Percentiles rank a stretch among this genome's conserved stretches.
These are phyloP conservation scores for Huntiella savannae DNA, from an alignment of 2,329 filamentous ascomycete genomes.

Conservation along the genomic window DNA sequence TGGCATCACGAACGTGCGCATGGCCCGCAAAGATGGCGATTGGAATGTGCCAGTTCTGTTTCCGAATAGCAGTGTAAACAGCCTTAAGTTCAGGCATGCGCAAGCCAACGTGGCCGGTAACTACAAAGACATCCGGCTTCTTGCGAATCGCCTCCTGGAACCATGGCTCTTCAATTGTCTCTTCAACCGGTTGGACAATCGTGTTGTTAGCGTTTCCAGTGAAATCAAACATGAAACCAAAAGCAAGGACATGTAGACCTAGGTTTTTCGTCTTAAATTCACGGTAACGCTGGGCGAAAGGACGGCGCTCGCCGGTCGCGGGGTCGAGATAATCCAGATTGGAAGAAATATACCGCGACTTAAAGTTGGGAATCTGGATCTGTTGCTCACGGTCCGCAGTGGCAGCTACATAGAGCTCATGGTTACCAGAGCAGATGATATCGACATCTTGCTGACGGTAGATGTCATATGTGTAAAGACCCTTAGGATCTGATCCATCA, in stretches of 20 bases:
- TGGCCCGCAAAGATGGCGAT: constrained; percentile 90
- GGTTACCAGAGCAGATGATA: constrained; percentile 73
- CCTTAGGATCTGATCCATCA: constrained; percentile 74
- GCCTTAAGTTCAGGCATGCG: constrained; percentile 60
- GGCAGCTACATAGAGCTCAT: constrained; percentile 74
- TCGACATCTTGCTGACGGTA: constrained; percentile 69
- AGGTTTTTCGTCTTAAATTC: constrained; percentile 87
- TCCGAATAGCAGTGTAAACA: constrained; percentile 62
- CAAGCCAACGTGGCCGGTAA: constrained; percentile 70
- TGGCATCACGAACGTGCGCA: constrained; percentile 71
- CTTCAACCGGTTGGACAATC: constrained; percentile 57
- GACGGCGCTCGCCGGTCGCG: constrained; percentile 47
- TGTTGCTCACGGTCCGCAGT: constrained; percentile 63
- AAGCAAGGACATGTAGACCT: constrained; percentile 63
- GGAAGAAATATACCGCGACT: constrained; percentile 64
- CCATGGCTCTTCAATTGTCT: constrained; percentile 71
- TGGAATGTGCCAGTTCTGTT: constrained; percentile 58
- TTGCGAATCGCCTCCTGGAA: constrained; percentile 73
- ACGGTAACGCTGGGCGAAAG: constrained; percentile 64
- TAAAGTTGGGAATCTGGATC: constrained; percentile 67
- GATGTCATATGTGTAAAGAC: constrained; percentile 74
- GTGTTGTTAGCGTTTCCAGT: constrained; percentile 82
- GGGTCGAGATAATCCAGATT: constrained; percentile 79
- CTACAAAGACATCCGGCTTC: constrained; percentile 70
- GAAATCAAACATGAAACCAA: constrained; percentile 94